These are phyloP conservation scores for Phytophthora foliorum DNA, from an alignment of 352 stramenopile genomes.

Conservation along the genomic window DNA sequence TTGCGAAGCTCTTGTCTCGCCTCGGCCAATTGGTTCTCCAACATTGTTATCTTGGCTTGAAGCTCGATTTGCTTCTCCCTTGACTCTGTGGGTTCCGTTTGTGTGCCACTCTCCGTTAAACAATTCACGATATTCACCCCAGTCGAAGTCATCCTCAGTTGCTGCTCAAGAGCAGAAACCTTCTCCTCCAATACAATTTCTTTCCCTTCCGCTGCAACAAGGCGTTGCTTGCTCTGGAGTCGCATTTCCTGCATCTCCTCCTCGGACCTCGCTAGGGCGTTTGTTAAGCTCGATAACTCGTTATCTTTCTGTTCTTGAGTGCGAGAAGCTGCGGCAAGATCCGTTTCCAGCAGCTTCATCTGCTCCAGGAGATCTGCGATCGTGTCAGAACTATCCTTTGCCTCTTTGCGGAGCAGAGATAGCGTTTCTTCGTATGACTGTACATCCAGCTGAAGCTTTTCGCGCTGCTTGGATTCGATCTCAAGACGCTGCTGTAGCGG, in stretches of 20 bases:
- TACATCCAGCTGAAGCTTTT: constrained; percentile 68
- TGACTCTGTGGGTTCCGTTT: constrained; percentile 19
- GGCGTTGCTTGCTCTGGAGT: constrained; percentile 66
- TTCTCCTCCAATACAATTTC: constrained; percentile 51
- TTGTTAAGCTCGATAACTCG: constrained; percentile 38
- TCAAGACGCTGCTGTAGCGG: constrained; percentile 54
- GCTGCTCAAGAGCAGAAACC: constrained; percentile 45
- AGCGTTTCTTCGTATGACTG: constrained; percentile 76
- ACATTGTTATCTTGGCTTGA: constrained; percentile 34
- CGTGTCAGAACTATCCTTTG: constrained; percentile 58
- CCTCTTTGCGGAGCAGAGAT: constrained; percentile 57
- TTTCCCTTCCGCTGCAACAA: constrained; percentile 52
- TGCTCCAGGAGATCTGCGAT: constrained; percentile 50
- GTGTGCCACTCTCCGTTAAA: constrained; percentile 25
- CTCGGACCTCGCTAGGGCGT: constrained; percentile 43
- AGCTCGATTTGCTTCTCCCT: constrained; percentile 34
- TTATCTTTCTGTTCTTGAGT: constrained; percentile 49
- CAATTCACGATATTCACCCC: constrained; percentile 14
- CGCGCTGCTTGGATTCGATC: constrained; percentile 40
- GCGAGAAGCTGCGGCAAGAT: constrained; percentile 24
- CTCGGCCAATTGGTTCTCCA: constrained; percentile 46
- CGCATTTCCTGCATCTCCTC: constrained; percentile 72
- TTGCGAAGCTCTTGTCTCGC: constrained; percentile 35
- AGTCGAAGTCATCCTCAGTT: constrained; percentile 36
- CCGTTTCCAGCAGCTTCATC: constrained; percentile 45